Evolutionary conservation across 352 stramenopile genomes (phyloP), one percentile per base, ranked within the genome.

Genomic region (Pythium grandisporangium): DNA sequence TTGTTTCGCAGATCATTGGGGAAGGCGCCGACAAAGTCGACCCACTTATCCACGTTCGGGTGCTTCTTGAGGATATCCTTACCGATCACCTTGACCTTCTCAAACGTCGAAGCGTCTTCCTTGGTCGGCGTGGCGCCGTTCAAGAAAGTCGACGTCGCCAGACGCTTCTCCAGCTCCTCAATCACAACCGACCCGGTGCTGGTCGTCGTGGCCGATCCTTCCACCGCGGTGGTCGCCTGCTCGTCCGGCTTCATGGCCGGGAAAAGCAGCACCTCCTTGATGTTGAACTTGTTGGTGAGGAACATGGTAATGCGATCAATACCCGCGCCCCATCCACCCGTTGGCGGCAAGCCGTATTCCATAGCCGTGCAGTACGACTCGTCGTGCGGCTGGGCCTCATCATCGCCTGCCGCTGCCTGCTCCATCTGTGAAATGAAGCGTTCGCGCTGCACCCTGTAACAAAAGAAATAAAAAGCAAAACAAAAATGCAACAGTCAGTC

Each of bases 241-340:
- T 90, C 76, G 24, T 96, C 77, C 13, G 96, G 96, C 70, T 99
- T 99, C 96, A 99, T 99, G 36, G 95, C 96, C 30, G 96, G 96
- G 73, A 99, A 99, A 11, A 99, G 71, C 49, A 99, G 66, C 30
- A 99, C 96, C 68, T 99, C 96, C 80, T 99, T 99, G 68, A 91
- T 87, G 60, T 89, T 87, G 45, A 86, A 85, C 43, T 72, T 84
- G 65, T 98, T 97, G 37, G 90, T 96, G 47, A 98, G 65, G 52
- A 98, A 84, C 95, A 99, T 98, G 37, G 93, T 93, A 30, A 99
- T 66, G 48, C 96, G 90, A 69, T 99, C 96, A 47, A 99, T 93
- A 30, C 96, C 96, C 55, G 97, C 96, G 41, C 96, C 96, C 63
- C 97, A 94, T 34, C 96, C 96, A 40, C 85, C 95, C 7, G 96